Base-by-base conservation (phyloP, 2,329 filamentous ascomycete species). In the Ophiostoma tasmaniense region DNA sequence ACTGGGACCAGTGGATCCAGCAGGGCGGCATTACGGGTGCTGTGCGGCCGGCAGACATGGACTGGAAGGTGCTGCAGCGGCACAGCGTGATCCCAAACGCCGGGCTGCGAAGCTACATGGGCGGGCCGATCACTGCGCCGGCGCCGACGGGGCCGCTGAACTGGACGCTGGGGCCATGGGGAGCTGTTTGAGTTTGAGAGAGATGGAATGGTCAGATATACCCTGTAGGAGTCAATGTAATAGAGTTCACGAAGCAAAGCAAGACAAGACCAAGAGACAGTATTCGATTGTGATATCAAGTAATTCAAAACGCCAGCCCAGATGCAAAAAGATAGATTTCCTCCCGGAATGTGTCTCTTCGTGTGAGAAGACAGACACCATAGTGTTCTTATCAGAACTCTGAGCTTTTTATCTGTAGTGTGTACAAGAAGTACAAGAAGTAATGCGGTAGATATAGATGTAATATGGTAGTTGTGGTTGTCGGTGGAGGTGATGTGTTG, bases 1-100 rank as follows among this genome's bases (percentile, higher is more conserved):
- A 93, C 71, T 82, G 88, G 33, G 91, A 94, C 7, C 80, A 86
- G 42, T 94, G 91, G 83, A 76, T 88, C 64, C 86, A 87, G 73
- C 84, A 91, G 72, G 91, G 91, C 1, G 79, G 85, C 28, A 80
- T 81, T 13, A 79, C 80, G 22, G 89, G 89, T 2, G 89, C 89
- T 1, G 85, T 81, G 22, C 83, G 82, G 64, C 82, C 86, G 1
- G 81, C 77, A 62, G 89, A 91, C 17, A 81, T 89, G 3, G 86
- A 88, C 70, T 74, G 83, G 59, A 85, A 85, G 77, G 79, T 81
- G 2, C 82, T 83, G 67, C 85, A 88, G 72, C 82, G 88, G 70
- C 87, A 90, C 76, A 90, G 88, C 74, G 82, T 90, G 80, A 87
- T 85, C 0, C 79, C 85, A 0, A 84, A 83, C 7, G 82, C 67